Percentiles rank a stretch among this genome's conserved stretches.
These are phyloP conservation scores for Alternaria triticina DNA, from an alignment of 2,329 filamentous ascomycete species.

Conservation along the genomic window DNA sequence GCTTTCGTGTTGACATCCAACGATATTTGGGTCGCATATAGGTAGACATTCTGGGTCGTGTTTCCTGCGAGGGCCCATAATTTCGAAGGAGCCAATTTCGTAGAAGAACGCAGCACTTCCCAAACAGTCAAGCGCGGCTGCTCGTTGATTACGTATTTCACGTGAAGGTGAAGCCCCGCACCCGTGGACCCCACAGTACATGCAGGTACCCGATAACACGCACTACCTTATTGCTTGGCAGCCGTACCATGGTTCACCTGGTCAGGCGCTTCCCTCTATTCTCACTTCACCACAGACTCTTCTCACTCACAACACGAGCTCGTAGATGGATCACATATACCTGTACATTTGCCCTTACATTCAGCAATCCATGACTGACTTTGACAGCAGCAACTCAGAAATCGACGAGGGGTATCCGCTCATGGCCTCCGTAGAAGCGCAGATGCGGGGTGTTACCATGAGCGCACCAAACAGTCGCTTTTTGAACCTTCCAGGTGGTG, in stretches of 20 bases:
- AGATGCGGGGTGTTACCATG: neutral
- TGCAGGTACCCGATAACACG: neutral
- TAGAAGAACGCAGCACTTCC: neutral
- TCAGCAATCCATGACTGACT: neutral
- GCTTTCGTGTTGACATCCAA: neutral
- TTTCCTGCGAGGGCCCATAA: neutral
- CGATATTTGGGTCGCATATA: neutral
- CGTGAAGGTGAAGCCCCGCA: neutral
- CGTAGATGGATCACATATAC: neutral
- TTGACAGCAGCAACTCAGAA: neutral
- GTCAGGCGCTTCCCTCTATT: neutral
- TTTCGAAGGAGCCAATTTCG: too few relatives aligned
- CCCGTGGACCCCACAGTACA: neutral
- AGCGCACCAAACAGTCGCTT: neutral
- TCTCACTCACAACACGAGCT: neutral
- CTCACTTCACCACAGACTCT: neutral
- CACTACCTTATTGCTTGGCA: neutral
- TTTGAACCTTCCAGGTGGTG: neutral
- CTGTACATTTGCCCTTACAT: neutral
- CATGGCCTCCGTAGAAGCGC: neutral
- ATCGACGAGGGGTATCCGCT: neutral
- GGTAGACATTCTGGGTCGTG: neutral
- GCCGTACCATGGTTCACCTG: neutral
- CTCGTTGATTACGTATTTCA: neutral
- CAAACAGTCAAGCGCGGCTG: neutral